A percentile compares a stretch with the other conserved stretches of the same genome.
phyloP scores from a whole-genome alignment of 1,139 yeast genomes.

The Geotrichum reessii region DNA sequence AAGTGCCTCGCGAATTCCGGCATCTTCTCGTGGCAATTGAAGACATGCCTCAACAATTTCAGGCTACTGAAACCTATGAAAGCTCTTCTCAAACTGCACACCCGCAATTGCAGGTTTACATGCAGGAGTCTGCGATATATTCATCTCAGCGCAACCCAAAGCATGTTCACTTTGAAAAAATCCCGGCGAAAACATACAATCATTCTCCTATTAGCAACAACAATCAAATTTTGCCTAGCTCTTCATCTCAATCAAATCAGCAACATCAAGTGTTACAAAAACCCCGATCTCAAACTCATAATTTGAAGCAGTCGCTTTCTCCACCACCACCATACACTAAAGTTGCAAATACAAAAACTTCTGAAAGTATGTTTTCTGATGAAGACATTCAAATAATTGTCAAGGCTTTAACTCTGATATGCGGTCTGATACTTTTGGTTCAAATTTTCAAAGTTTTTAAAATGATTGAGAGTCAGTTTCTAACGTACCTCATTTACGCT shows the following conservation, averaged over 20 bases:
- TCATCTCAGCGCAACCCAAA: not conserved
- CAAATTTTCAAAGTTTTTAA: not conserved
- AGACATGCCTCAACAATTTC: not conserved
- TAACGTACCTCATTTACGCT: not conserved
- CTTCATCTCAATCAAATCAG: not conserved
- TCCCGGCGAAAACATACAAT: not conserved
- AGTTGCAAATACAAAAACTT: not conserved
- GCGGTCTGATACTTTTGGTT: not conserved
- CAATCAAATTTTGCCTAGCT: not conserved
- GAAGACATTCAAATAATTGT: not conserved
- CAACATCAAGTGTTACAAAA: not conserved
- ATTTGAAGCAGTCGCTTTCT: not conserved
- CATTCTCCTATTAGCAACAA: not conserved
- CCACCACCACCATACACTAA: not conserved
- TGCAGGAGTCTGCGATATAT: too few relatives aligned
- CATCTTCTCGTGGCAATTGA: not conserved
- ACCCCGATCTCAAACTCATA: not conserved
- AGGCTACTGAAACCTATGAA: not conserved
- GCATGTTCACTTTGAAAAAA: not conserved
- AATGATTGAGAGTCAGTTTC: not conserved
- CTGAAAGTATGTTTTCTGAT: not conserved
- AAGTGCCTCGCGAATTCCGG: not conserved
- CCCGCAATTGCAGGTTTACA: not conserved
- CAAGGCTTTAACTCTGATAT: not conserved
- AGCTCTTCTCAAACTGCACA: not conserved